Evolutionary conservation across 2,329 filamentous ascomycete species (phyloP), one percentile per base, ranked within the genome.

Genomic region (Cryphonectria parasitica): DNA sequence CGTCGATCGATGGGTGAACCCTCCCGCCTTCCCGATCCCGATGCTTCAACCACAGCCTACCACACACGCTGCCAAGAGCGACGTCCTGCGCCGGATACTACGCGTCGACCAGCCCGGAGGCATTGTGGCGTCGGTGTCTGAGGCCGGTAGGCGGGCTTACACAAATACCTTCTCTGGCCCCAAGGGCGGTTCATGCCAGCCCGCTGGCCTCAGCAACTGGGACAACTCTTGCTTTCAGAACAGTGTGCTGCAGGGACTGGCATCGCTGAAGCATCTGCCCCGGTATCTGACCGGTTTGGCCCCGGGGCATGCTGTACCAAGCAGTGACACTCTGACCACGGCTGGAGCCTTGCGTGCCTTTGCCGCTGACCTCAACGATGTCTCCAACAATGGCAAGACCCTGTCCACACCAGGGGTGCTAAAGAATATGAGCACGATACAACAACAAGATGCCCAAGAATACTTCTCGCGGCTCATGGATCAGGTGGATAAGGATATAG

Each of bases 211-310:
- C 67, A 94, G 93, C 13, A 99, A 99, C 79, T 91, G 90, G 83
- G 93, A 97, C 82, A 97, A 98, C 79, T 97, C 94, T 1, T 98
- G 96, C 83, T 99, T 97, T 79, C 96, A 98, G 80, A 99, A 99
- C 80, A 98, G 95, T 78, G 91, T 98, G 28, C 89, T 99, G 15
- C 94, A 97, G 79, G 90, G 91, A 8, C 83, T 98, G 58, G 90
- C 95, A 1, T 91, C 95, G 4, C 84, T 98, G 41, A 86, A 87
- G 25, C 87, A 91, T 5, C 83, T 98, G 41, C 87, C 88, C 36
- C 82, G 82, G 2, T 96, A 94, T 76, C 85, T 97, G 10, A 83
- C 82, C 1, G 82, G 79, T 11, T 81, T 85, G 31, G 80, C 82
- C 1, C 70, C 52, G 75, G 28, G 45, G n/a, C 69, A 43, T 17